Evolutionary conservation across 1,284 basidiomycete species (phyloP).

Genomic region (Coniferiporia weirii): DNA sequence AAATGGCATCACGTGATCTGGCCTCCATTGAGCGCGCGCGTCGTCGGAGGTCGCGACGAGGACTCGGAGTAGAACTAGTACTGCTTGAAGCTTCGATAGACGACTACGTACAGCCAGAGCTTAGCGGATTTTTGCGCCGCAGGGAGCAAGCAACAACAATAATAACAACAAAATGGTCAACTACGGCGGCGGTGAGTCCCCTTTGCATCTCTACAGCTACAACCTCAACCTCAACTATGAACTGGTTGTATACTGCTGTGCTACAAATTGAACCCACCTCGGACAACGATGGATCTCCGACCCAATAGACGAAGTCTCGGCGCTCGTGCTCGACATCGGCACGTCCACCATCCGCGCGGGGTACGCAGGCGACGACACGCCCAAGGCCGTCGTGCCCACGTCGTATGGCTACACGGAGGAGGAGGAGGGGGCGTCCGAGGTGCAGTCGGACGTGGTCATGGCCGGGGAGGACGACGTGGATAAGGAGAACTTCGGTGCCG

Average conservation of each 20-base stretch:
- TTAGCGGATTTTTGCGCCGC: too few relatives aligned
- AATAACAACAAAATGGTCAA: slow-evolving; percentile 23
- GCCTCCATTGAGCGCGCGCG: neutral
- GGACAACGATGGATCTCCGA: too few relatives aligned
- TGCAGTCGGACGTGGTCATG: slow-evolving; percentile 21
- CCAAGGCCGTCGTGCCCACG: slow-evolving; percentile 88
- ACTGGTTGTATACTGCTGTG: too few relatives aligned
- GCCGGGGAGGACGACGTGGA: slow-evolving; percentile 48
- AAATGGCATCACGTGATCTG: neutral
- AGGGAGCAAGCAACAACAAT: too few relatives aligned
- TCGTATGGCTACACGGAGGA: slow-evolving; percentile 74
- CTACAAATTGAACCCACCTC: too few relatives aligned
- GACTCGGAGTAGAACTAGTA: too few relatives aligned
- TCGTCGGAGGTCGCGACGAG: neutral
- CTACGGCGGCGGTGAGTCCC: slow-evolving; percentile 63
- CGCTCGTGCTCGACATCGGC: slow-evolving; percentile 93
- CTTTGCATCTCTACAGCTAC: too few relatives aligned
- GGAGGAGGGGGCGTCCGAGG: slow-evolving; percentile 38
- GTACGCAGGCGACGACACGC: slow-evolving; percentile 96
- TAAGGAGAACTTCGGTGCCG: slow-evolving; percentile 25
- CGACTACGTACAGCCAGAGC: too few relatives aligned
- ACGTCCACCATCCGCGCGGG: slow-evolving; percentile 87
- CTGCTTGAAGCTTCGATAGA: too few relatives aligned
- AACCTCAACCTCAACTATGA: too few relatives aligned
- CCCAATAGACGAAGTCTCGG: slow-evolving; percentile 82